Evolutionary conservation across 1,284 basidiomycete genomes (phyloP), one percentile per base, ranked within the genome.

Genomic region (Boletus smithii): DNA sequence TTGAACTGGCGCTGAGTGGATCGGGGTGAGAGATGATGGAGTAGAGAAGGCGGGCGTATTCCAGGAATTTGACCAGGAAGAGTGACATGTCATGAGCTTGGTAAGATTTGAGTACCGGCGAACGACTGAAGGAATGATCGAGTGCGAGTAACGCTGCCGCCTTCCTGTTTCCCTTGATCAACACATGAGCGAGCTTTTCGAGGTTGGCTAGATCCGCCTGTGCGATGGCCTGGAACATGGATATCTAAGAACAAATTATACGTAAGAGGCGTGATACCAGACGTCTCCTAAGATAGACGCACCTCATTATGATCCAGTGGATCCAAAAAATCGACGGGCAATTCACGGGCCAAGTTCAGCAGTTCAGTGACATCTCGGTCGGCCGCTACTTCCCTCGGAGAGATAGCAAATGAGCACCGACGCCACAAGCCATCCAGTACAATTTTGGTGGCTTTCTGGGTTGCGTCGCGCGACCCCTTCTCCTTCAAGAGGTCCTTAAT

Each of bases 401-500:
- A 9, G 11, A 59, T 27, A n/a, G 41, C 55, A 42, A 65, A 68
- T 0, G 66, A 65, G 18, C 50, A 62, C 9, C 45, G 44, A 8
- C 27, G 49, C 65, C 62, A 67, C 20, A 65, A 33, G 9, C 41
- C 36, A 1, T 62, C 54, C 24, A 66, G 23, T 13, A 64, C 44
- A 41, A 54, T 67, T 11, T 61, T 47, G n/a, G 60, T 49, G 1
- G 59, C 77, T 35, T 61, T 62, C 17, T 52, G 53, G 23, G 64
- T 55, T 5, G 72, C 70, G 0, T 52, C n/a, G 4, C 32, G 30
- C n/a, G 63, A 66, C 0, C 45, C 30, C 2, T 30, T 48, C 39
- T 75, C 73, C 39, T 63, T 58, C 16, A 82, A 53, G 33, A 82
- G 67, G 2, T 76, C 58, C 4, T 56, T 55, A 27, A 83, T 74